Evolutionary conservation across 2,329 filamentous ascomycete genomes (phyloP).

Genomic region (Fusarium udum): DNA sequence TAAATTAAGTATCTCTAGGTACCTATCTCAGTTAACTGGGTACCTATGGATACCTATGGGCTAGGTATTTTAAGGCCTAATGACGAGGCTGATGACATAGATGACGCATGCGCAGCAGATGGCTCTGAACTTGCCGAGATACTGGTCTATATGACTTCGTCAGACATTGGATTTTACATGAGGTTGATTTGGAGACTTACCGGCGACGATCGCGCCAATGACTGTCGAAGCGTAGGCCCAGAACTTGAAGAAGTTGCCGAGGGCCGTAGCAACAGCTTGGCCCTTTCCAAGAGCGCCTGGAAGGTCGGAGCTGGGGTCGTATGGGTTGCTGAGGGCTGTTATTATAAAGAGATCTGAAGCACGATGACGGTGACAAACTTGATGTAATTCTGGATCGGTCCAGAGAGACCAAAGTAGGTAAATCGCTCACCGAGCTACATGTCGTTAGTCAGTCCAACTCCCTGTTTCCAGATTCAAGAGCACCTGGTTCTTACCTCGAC

Average conservation of each 20-base stretch:
- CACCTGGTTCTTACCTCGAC: neutral
- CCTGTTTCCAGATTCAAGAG: fast-evolving
- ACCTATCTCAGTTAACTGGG: no score
- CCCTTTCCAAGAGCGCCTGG: neutral
- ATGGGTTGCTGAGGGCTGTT: neutral
- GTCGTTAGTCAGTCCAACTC: fast-evolving
- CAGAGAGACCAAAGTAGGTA: slow-evolving; percentile 12
- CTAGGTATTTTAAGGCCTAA: no score
- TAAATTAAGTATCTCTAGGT: no score
- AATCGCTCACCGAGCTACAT: slow-evolving; percentile 8
- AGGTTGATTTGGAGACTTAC: fast-evolving
- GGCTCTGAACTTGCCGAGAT: neutral
- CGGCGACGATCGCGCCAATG: neutral
- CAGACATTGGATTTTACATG: fast-evolving
- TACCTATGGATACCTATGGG: no score
- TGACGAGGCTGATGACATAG: neutral
- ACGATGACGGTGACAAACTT: neutral
- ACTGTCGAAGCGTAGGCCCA: slow-evolving; percentile 7
- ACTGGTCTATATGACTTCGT: neutral
- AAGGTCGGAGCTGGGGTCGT: neutral
- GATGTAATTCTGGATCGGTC: slow-evolving; percentile 3
- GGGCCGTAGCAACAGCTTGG: neutral
- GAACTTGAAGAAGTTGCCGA: slow-evolving; percentile 12
- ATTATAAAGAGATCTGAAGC: fast-evolving
- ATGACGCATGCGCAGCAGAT: neutral